phyloP scores from a whole-genome alignment of 768 basidiomycete genomes.

The Leucosporidium yakuticum region DNA sequence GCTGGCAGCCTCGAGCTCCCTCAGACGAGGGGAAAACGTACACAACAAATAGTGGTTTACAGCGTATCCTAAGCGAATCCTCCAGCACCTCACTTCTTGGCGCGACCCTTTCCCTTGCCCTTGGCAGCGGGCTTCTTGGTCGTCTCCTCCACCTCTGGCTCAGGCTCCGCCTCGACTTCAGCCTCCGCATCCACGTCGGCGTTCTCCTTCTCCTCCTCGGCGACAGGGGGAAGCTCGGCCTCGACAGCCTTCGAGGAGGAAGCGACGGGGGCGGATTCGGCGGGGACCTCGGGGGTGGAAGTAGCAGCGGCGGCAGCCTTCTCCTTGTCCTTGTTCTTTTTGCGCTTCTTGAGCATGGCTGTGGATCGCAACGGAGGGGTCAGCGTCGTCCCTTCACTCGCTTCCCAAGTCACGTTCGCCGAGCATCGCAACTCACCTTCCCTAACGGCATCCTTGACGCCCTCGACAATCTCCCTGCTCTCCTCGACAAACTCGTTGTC shows the following conservation, averaged over 20 bases:
- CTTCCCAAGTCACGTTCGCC: background rate
- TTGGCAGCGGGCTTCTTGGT: conserved; percentile 3
- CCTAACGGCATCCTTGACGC: conserved; percentile 82
- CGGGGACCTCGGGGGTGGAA: background rate
- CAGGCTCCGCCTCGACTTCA: background rate
- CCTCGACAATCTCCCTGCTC: conserved; percentile 81
- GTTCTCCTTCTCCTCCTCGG: conserved; percentile 13
- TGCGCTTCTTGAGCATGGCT: conserved; percentile 71
- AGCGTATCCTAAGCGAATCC: no score
- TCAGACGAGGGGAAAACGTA: no score
- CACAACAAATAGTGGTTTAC: no score
- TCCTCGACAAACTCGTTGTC: conserved; percentile 89
- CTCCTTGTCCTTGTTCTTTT: conserved; percentile 48
- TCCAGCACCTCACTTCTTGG: background rate
- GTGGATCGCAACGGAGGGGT: conserved; percentile 27
- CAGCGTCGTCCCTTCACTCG: conserved; percentile 17
- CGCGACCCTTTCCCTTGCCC: conserved; percentile 30
- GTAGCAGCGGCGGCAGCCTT: background rate
- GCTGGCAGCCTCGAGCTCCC: no score
- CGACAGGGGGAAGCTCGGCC: background rate
- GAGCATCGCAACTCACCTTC: conserved; percentile 53
- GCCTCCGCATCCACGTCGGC: background rate
- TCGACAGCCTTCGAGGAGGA: background rate
- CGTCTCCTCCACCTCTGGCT: conserved; percentile 1
- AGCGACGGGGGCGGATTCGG: background rate